A percentile compares a stretch with the other conserved stretches of the same genome.
Evolutionary conservation across 306 rosid species (phyloP).

Genomic region (Dryas alaskensis): DNA sequence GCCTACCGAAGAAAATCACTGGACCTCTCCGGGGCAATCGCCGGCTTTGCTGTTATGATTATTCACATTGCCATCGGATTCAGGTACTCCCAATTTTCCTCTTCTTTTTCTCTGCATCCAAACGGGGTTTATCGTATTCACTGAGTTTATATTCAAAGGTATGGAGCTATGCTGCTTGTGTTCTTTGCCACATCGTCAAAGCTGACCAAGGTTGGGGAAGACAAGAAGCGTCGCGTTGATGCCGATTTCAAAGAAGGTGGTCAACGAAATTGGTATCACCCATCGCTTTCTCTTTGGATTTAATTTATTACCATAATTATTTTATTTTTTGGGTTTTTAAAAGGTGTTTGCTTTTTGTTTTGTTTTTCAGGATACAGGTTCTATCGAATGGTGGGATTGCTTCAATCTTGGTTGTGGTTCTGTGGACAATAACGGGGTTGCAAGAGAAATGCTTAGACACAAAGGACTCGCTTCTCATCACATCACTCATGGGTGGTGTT

Average conservation of each 20-base stretch:
- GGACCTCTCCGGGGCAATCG: slow-evolving; percentile 68
- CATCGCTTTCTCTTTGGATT: background rate
- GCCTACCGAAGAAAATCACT: slow-evolving; percentile 65
- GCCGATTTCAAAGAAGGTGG: slow-evolving; percentile 88
- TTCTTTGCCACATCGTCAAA: slow-evolving; percentile 79
- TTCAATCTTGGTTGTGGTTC: slow-evolving; percentile 49
- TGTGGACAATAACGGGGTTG: slow-evolving; percentile 57
- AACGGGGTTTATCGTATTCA: no score
- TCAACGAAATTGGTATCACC: slow-evolving; percentile 73
- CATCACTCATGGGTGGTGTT: slow-evolving; percentile 76
- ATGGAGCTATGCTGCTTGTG: slow-evolving; percentile 67
- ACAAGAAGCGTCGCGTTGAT: slow-evolving; percentile 63
- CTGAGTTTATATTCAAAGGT: slow-evolving; percentile 29
- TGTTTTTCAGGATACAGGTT: slow-evolving; percentile 72
- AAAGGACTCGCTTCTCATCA: slow-evolving; percentile 55
- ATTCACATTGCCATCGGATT: slow-evolving; percentile 56
- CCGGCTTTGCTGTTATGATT: slow-evolving; percentile 69
- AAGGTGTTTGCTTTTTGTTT: background rate
- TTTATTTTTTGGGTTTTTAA: background rate
- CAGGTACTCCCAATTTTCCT: slow-evolving; percentile 39
- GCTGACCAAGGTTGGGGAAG: slow-evolving; percentile 76
- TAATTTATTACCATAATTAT: no score
- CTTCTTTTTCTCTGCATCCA: background rate
- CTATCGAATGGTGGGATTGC: slow-evolving; percentile 74
- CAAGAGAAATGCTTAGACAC: slow-evolving; percentile 71